Evolutionary conservation across 2,329 filamentous ascomycete species (phyloP).

Genomic region (Aplosporella prunicola): DNA sequence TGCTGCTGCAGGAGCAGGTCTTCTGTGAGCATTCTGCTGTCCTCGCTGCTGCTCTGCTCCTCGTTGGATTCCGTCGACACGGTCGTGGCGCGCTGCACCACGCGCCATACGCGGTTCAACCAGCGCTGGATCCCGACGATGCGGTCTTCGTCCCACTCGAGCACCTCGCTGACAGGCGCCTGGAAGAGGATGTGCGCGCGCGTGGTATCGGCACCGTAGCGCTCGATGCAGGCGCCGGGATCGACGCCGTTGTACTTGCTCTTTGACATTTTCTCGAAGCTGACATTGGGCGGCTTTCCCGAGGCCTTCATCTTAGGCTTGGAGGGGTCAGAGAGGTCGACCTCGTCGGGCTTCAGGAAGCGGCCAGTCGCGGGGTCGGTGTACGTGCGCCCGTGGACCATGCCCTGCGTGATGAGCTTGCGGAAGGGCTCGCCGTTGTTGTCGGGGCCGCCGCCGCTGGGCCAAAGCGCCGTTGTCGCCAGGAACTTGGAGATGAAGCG

Average conservation of each 20-base stretch:
- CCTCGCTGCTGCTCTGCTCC: too few species aligned
- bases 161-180: constrained; percentile 70
- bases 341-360: constrained; percentile 67
- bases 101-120: constrained; percentile 57
- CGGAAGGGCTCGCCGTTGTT: constrained; percentile 64
- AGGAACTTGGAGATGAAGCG: constrained; percentile 87
- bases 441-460: constrained; percentile 23
- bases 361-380: constrained; percentile 63
- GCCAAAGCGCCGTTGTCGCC: constrained; percentile 43
- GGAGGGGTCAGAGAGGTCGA: constrained; percentile 51
- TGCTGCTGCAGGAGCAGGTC: constrained; percentile 58
- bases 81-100: neutral
- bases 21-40: constrained; percentile 19
- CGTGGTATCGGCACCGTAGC: constrained; percentile 74
- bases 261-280: constrained; percentile 90
- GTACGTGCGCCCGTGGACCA: constrained; percentile 85
- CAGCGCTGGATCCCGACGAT: constrained; percentile 75
- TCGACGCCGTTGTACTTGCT: constrained; percentile 90
- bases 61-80: neutral
- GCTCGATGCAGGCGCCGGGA: constrained; percentile 59
- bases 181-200: constrained; percentile 84
- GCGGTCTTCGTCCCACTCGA: constrained; percentile 81
- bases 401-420: constrained; percentile 76
- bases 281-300: constrained; percentile 49
- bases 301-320: constrained; percentile 55